A percentile compares a stretch with the other conserved stretches of the same genome.
Conservation (phyloP, 495 filamentous ascomycete genomes). For the Hypoxylon perforatum region DNA sequence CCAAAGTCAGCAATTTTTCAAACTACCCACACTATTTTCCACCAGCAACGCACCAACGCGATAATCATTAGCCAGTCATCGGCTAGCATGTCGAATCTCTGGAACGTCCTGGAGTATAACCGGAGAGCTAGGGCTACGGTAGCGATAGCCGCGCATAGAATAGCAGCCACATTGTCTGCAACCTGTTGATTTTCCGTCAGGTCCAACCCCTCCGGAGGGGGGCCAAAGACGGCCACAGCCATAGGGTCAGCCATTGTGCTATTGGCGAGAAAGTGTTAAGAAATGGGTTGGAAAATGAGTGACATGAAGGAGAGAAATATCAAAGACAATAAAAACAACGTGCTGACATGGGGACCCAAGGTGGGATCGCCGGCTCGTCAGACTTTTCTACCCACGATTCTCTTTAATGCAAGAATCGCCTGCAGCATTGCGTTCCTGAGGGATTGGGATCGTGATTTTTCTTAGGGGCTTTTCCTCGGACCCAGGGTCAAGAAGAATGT, state of each 20-base stretch:
- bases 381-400: not conserved
- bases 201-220: slow-evolving; percentile 39
- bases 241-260: slow-evolving; percentile 30
- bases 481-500: not conserved
- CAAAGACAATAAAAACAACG: slow-evolving; percentile 25
- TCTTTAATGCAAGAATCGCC: slow-evolving; percentile 15
- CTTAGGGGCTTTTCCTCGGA: slow-evolving; percentile 1
- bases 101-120: slow-evolving; percentile 43
- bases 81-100: slow-evolving; percentile 42
- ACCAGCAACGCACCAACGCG: slow-evolving; percentile 42
- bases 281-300: slow-evolving; percentile 16
- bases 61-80: slow-evolving; percentile 53
- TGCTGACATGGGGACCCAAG: slow-evolving; percentile 2
- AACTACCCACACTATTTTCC: not conserved
- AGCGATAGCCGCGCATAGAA: slow-evolving; percentile 41
- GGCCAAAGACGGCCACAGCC: slow-evolving; percentile 39
- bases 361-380: not conserved
- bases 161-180: slow-evolving; percentile 35
- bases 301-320: slow-evolving; percentile 12
- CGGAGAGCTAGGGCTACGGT: slow-evolving; percentile 48
- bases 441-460: slow-evolving; percentile 6
- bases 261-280: slow-evolving; percentile 10
- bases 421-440: not conserved
- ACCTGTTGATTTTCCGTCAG: slow-evolving; percentile 43
- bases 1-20: slow-evolving; percentile 7